These are phyloP conservation scores for Cryptococcus sp. DNA, from an alignment of 1,284 basidiomycete species.

Conservation along the genomic window DNA sequence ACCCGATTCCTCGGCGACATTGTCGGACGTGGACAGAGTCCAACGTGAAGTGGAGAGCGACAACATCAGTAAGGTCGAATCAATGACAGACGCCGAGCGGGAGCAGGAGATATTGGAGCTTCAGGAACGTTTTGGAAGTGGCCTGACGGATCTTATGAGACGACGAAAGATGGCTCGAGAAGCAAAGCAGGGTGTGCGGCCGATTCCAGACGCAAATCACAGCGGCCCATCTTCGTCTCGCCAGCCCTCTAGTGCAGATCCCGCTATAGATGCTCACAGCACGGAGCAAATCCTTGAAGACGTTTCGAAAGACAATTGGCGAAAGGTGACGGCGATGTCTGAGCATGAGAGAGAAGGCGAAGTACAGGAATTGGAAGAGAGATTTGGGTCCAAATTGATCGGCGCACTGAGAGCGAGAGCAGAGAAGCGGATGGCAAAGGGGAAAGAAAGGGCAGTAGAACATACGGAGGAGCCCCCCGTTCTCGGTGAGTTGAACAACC, in stretches of 20 bases:
- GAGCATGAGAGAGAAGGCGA: slow-evolving; percentile 63
- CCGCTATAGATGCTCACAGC: not conserved
- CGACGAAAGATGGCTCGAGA: slow-evolving; percentile 58
- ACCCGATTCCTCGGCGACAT: not conserved
- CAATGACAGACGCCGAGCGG: slow-evolving; percentile 63
- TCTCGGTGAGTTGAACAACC: not conserved
- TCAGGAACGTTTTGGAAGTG: slow-evolving; percentile 64
- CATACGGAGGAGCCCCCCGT: not conserved
- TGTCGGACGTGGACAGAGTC: slow-evolving; percentile 14
- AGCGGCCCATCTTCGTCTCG: not conserved
- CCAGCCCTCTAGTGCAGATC: not conserved
- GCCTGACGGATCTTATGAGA: slow-evolving; percentile 62
- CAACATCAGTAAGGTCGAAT: slow-evolving; percentile 56
- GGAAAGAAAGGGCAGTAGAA: slow-evolving; percentile 7
- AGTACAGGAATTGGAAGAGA: slow-evolving; percentile 63
- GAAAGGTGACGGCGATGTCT: slow-evolving; percentile 61
- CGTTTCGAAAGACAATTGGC: slow-evolving; percentile 58
- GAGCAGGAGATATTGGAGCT: slow-evolving; percentile 64
- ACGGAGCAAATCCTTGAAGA: slow-evolving; percentile 15
- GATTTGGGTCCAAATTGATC: slow-evolving; percentile 65
- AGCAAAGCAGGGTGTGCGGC: not conserved
- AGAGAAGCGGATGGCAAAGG: slow-evolving; percentile 28
- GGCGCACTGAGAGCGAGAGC: slow-evolving; percentile 63
- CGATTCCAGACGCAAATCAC: not conserved
- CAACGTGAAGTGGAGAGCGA: slow-evolving; percentile 26